Evolutionary conservation across 148 eudicot genomes (phyloP), one percentile per base, ranked within the genome.

Genomic region (Chenopodium berlandieri): DNA sequence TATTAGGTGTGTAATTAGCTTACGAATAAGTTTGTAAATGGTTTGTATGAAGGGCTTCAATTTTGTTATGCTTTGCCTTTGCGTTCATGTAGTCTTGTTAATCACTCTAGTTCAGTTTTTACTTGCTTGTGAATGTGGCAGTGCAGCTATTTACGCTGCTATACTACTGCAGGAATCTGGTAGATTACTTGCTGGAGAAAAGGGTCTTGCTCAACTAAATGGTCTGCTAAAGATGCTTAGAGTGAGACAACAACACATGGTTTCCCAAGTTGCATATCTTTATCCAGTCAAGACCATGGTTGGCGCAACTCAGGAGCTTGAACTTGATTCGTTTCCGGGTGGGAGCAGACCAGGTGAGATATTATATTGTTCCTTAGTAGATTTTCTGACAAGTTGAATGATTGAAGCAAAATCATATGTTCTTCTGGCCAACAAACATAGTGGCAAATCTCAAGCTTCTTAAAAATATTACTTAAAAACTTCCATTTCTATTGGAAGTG

Each of bases 281-380:
- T 96, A 94, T 89, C 99, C 98, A n/a, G 93, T 96, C 71, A 94
- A 94, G 89, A 83, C 93, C 72, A 83, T 91, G 76, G 63, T 89
- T 58, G 94, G 95, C 69, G 92, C 87, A 37, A 79, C 90, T 79
- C 89, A 81, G 44, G 99, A 96, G 86, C 97, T 92, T 84, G 99
- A 96, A 87, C 98, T 96, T 91, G 98, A 96, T 88, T 89, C 91
- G 32, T 96, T 90, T 84, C 86, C 91, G 40, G 83, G 89, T 85
- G 82, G 87, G 80, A 88, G 87, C 78, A 90, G 85, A 84, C 83
- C 91, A 83, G 97, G 99, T 90, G 13, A n/a, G 11, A 19, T 2
- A 31, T 58, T 30, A 6, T 47, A 11, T 40, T 40, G 44, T 40
- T 75, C 47, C 46, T 20, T 9, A 30, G 8, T 68, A 48, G 56